A percentile compares a stretch with the other conserved stretches of the same genome.
Conservation (phyloP, 2,329 filamentous ascomycete species). For the Seiridium cupressi region DNA sequence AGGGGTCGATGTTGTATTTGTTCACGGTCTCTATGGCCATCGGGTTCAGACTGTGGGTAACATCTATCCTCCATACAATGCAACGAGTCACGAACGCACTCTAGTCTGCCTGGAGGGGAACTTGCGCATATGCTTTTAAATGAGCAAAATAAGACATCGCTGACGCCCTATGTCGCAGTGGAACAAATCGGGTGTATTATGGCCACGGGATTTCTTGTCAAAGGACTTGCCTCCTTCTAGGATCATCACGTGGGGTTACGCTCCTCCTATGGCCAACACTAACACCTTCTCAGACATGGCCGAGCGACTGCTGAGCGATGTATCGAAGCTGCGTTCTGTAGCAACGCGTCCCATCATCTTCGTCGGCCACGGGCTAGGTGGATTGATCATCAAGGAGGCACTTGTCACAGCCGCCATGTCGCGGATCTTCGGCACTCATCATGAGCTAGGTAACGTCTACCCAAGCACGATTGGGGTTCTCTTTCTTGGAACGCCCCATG, state of each 20-base stretch:
- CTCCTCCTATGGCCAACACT: constrained; percentile 14
- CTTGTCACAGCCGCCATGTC: constrained; percentile 27
- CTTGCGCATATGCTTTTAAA: background rate
- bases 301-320: constrained; percentile 23
- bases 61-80: background rate
- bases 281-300: constrained; percentile 26
- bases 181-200: constrained; percentile 24
- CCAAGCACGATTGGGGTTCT: constrained; percentile 27
- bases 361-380: constrained; percentile 26
- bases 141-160: background rate
- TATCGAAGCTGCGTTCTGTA: constrained; percentile 19
- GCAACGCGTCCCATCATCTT: constrained; percentile 29
- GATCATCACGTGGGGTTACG: constrained; percentile 28
- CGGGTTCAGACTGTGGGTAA: constrained; percentile 15
- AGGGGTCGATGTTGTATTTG: constrained; percentile 26
- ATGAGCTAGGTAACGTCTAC: constrained; percentile 28
- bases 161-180: constrained; percentile 9
- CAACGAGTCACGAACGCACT: background rate
- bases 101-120: background rate
- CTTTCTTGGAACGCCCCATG: constrained; percentile 27
- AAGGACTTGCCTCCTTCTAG: constrained; percentile 22
- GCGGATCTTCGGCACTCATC: constrained; percentile 27
- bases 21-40: constrained; percentile 26
- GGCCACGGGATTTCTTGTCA: constrained; percentile 26
- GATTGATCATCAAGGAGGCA: constrained; percentile 28